Percentiles rank a stretch among this genome's conserved stretches.
Evolutionary conservation across 768 basidiomycete species (phyloP).

Genomic region (Dioszegia hungarica): DNA sequence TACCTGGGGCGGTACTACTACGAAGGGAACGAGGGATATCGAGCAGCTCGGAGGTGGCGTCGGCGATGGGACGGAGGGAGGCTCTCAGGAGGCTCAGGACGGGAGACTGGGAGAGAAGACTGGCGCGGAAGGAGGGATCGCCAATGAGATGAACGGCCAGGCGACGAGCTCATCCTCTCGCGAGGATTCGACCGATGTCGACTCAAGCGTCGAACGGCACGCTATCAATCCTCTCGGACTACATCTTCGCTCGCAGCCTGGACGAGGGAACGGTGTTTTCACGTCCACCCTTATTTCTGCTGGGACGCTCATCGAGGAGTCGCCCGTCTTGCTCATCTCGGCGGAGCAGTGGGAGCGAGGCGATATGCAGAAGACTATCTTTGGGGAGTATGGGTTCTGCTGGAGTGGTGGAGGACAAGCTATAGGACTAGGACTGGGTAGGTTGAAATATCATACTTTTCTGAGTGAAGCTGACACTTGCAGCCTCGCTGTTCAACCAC

Average conservation of each 20-base stretch:
- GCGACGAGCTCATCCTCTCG: too few relatives aligned
- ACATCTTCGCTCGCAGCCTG: conserved; percentile 31
- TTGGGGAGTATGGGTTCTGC: conserved; percentile 46
- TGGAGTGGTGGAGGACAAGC: conserved; percentile 45
- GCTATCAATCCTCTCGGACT: conserved; percentile 43
- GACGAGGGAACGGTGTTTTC: conserved; percentile 50
- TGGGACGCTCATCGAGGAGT: conserved; percentile 69
- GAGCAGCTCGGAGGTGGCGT: too few relatives aligned
- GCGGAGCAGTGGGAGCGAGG: conserved; percentile 58
- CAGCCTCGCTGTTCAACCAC: conserved; percentile 47
- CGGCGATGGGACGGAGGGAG: too few relatives aligned
- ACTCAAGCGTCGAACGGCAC: background rate
- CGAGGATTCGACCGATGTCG: background rate
- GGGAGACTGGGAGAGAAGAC: background rate
- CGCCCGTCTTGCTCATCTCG: conserved; percentile 74
- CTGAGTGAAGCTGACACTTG: too few relatives aligned
- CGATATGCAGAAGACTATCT: conserved; percentile 34
- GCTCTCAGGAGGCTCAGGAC: background rate
- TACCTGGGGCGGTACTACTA: conserved; percentile 4
- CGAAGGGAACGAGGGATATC: background rate
- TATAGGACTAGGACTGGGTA: conserved; percentile 43
- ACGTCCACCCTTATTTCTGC: conserved; percentile 57
- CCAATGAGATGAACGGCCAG: background rate
- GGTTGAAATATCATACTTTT: too few relatives aligned
- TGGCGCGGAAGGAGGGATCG: background rate